Evolutionary conservation across 2,329 filamentous ascomycete species (phyloP).

Genomic region (Arthroderma sp.): DNA sequence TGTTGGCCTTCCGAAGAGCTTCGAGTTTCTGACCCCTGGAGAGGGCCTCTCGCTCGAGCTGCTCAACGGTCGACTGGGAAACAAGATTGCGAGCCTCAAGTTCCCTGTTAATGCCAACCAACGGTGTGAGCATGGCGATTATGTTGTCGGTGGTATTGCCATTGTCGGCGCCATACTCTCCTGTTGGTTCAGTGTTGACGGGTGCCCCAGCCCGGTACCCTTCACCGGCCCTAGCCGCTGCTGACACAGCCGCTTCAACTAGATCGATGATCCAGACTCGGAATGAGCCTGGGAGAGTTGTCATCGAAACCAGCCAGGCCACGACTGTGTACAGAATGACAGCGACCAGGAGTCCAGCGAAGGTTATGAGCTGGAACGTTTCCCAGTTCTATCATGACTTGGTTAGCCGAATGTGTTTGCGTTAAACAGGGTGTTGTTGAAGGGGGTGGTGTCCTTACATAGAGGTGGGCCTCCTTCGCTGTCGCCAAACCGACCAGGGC

Average conservation of each 20-base stretch:
- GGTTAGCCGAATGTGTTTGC: not conserved
- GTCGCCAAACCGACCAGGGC: constrained; percentile 1
- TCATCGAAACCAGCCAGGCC: not conserved
- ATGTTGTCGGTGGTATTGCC: not conserved
- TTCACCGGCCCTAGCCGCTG: not conserved
- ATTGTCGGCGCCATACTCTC: not conserved
- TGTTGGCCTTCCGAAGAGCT: constrained; percentile 1
- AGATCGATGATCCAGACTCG: not conserved
- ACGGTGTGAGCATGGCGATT: constrained; percentile 4
- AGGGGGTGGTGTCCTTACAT: constrained; percentile 1
- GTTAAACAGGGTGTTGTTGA: not conserved
- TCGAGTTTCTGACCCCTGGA: not conserved
- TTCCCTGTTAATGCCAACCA: constrained; percentile 3
- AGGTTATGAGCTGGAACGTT: constrained; percentile 3
- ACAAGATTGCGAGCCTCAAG: constrained; percentile 4
- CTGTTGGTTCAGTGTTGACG: not conserved
- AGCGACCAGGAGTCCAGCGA: constrained; percentile 1
- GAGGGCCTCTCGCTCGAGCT: constrained; percentile 1
- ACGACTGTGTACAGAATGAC: constrained; percentile 2
- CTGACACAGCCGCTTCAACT: not conserved
- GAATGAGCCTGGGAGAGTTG: not conserved
- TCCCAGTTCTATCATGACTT: constrained; percentile 5
- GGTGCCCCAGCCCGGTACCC: not conserved
- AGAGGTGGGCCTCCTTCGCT: constrained; percentile 1
- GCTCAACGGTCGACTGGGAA: constrained; percentile 1